Evolutionary conservation across 2,329 filamentous ascomycete genomes (phyloP), one percentile per base, ranked within the genome.

Genomic region (Nemania sp.): DNA sequence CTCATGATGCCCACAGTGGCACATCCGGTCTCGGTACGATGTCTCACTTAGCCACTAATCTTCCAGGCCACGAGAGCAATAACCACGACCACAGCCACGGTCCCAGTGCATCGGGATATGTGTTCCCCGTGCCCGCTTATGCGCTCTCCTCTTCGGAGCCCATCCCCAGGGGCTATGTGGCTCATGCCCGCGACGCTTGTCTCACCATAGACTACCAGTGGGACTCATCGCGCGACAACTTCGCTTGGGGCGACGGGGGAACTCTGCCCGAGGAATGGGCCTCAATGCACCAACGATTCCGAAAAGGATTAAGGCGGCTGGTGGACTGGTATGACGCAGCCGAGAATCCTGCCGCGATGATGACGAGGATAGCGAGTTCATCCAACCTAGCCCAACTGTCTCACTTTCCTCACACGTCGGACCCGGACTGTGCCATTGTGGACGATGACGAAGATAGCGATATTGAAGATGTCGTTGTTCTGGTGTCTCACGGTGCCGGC

Each of bases 241-340:
- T 90, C 37, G 79, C 86, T 58, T 97, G 94, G 89, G 93, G 92
- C 6, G 86, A 91, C 64, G 93, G 93, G 8, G 94, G 93, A 33
- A 81, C 87, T 37, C 89, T 90, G 64, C 91, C 90, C 1, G 94
- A 99, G 72, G 94, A 97, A 72, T 99, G 94, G 94, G 89, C 90
- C 24, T 80, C 85, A 3, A 97, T 99, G 94, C 94, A 99, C 72
- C 87, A 86, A 68, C 83, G 94, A 19, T 96, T 97, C 66, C 82
- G 91, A 31, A 83, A 79, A 57, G 93, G 93, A 1, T 72, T 97
- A 33, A 86, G 89, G 61, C 83, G 84, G 39, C 81, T 97, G 75
- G 77, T 97, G 11, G 81, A 88, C 54, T 97, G 91, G 90, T 99
- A 99, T 68, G 79, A 68, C 64, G 84, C 70, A 59, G 77, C 73